A percentile compares a stretch with the other conserved stretches of the same genome.
Conservation (phyloP, 129 eudicot species). For the Solidago caesia region DNA sequence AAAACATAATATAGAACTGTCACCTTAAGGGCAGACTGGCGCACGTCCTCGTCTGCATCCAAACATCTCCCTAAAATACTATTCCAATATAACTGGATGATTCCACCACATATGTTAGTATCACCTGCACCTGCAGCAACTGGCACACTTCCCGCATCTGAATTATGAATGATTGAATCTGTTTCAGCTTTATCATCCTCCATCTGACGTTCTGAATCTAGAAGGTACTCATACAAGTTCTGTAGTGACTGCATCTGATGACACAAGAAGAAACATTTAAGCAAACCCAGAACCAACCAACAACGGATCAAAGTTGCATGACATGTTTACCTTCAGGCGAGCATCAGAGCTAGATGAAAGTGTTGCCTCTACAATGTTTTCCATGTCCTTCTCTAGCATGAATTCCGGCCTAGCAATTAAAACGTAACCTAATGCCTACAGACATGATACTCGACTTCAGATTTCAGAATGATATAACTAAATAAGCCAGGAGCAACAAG, state of each 20-base stretch:
- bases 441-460: conserved; percentile 30
- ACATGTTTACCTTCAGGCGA: conserved; percentile 70
- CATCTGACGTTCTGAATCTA: conserved; percentile 86
- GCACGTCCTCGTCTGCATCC: conserved; percentile 80
- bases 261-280: conserved; percentile 23
- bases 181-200: conserved; percentile 49
- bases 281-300: background rate
- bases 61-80: conserved; percentile 79
- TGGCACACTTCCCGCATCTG: conserved; percentile 65
- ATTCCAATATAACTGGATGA: conserved; percentile 88
- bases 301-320: conserved; percentile 5
- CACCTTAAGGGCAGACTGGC: conserved; percentile 85
- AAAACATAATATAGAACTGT: conserved; percentile 7
- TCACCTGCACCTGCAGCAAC: conserved; percentile 99
- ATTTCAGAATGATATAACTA: conserved; percentile 7
- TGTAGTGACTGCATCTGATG: conserved; percentile 87
- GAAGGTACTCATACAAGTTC: conserved; percentile 86
- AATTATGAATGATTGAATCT: conserved; percentile 37
- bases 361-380: conserved; percentile 69
- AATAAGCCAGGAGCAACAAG: conserved; percentile 4
- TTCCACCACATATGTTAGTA: conserved; percentile 94
- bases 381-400: conserved; percentile 89
- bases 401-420: conserved; percentile 82
- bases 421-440: conserved; percentile 88
- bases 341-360: conserved; percentile 63